Evolutionary conservation across 2,329 filamentous ascomycete species (phyloP).

Genomic region (Neonectria magnoliae): DNA sequence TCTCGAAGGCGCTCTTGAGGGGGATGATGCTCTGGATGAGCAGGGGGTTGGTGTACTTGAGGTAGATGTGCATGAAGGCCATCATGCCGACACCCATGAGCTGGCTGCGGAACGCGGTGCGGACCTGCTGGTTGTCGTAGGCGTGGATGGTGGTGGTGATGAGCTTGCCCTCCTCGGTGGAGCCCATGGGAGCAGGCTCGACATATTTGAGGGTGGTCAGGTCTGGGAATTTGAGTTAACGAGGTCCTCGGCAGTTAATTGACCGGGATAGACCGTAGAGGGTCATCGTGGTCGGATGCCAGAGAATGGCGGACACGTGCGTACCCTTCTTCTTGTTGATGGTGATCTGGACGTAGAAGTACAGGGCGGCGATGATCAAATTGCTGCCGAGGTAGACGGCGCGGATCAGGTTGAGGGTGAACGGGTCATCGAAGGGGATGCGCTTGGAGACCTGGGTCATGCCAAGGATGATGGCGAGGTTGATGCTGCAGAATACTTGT

Average conservation of each 20-base stretch:
- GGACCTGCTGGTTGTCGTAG: slow-evolving; percentile 90
- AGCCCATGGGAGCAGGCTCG: slow-evolving; percentile 93
- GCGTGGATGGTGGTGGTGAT: slow-evolving; percentile 96
- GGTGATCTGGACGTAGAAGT: slow-evolving; percentile 83
- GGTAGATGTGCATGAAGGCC: slow-evolving; percentile 97
- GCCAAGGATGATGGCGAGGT: slow-evolving; percentile 92
- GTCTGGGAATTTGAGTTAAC: slow-evolving; percentile 64
- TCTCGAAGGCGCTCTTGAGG: slow-evolving; percentile 93
- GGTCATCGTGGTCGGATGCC: neutral
- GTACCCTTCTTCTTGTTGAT: slow-evolving; percentile 98
- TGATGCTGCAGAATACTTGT: slow-evolving; percentile 69
- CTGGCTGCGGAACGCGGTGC: slow-evolving; percentile 86
- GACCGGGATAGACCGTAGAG: neutral
- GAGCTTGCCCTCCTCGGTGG: slow-evolving; percentile 92
- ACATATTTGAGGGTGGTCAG: slow-evolving; percentile 98
- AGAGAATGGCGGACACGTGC: slow-evolving; percentile 38
- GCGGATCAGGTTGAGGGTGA: slow-evolving; percentile 66
- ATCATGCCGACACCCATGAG: slow-evolving; percentile 98
- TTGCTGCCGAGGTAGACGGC: slow-evolving; percentile 70
- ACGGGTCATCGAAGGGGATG: slow-evolving; percentile 89
- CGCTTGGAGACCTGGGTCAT: slow-evolving; percentile 99
- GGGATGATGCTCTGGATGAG: slow-evolving; percentile 99
- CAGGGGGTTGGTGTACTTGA: slow-evolving; percentile 99
- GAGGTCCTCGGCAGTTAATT: neutral
- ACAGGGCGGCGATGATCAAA: slow-evolving; percentile 83